Conservation (phyloP, 768 basidiomycete genomes). For the Boletus eberwhitei region DNA sequence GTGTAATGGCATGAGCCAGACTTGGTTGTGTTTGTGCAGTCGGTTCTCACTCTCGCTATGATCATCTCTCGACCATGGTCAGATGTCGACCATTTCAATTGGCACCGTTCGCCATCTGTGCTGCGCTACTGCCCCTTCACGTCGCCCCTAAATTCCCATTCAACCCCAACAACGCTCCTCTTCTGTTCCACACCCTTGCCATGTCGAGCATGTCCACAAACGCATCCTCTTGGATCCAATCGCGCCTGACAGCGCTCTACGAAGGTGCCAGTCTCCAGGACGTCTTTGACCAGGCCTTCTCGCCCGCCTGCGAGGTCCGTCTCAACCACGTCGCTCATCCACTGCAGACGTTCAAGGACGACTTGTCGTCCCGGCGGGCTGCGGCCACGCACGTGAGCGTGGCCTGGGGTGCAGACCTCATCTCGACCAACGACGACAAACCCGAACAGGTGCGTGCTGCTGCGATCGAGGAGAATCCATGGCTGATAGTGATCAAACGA, state of each 20-base stretch:
- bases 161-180: background rate
- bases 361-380: slow-evolving; percentile 19
- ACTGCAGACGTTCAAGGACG: slow-evolving; percentile 28
- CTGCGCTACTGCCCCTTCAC: background rate
- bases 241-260: slow-evolving; percentile 29
- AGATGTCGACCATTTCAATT: background rate
- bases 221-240: slow-evolving; percentile 30
- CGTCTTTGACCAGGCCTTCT: slow-evolving; percentile 31
- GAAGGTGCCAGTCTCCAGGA: slow-evolving; percentile 12
- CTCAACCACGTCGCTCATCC: slow-evolving; percentile 27
- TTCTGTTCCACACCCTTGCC: background rate
- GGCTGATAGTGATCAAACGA: background rate
- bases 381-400: slow-evolving; percentile 22
- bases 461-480: too few species aligned
- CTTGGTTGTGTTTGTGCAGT: too few species aligned
- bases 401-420: slow-evolving; percentile 34
- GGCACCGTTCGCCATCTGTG: background rate
- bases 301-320: slow-evolving; percentile 33
- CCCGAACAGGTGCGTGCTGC: slow-evolving; percentile 19
- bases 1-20: too few species aligned
- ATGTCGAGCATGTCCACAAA: slow-evolving; percentile 1
- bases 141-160: background rate
- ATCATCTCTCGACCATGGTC: background rate
- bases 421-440: slow-evolving; percentile 28
- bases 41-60: too few species aligned